phyloP scores from a whole-genome alignment of 2,329 filamentous ascomycete genomes.

The Talaromyces sp. region DNA sequence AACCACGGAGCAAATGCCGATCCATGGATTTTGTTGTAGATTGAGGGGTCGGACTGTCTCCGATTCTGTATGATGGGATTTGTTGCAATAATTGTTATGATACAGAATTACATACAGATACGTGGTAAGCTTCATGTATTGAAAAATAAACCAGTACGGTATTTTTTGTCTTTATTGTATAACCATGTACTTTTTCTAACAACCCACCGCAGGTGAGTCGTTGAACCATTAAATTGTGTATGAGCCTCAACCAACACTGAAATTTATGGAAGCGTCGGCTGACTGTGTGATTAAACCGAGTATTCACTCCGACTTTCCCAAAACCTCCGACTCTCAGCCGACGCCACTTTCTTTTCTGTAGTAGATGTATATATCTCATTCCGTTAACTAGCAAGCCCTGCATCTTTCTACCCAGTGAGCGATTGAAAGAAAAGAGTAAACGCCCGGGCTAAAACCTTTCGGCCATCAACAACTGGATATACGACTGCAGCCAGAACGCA shows the following conservation, averaged over 20 bases:
- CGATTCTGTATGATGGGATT: background rate
- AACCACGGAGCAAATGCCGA: background rate
- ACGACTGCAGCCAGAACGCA: slow-evolving; percentile 21
- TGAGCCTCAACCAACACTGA: too few relatives aligned
- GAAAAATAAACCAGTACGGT: background rate
- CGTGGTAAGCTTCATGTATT: background rate
- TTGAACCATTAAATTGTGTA: background rate
- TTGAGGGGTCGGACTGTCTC: background rate
- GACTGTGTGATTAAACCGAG: background rate
- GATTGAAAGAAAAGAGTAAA: slow-evolving; percentile 9
- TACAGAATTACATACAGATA: background rate
- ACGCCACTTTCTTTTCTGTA: background rate
- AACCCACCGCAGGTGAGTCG: too few relatives aligned
- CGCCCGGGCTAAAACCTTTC: slow-evolving; percentile 18
- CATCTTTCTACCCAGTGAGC: background rate
- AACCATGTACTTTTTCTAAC: background rate
- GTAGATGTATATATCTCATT: background rate
- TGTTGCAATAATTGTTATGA: background rate
- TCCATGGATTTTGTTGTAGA: background rate
- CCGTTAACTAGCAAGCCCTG: background rate
- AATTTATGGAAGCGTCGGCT: too few relatives aligned
- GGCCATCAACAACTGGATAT: slow-evolving; percentile 22
- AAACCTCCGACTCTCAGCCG: background rate
- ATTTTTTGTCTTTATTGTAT: background rate
- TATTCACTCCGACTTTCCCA: background rate